These are phyloP conservation scores for Scleromitrula shiraiana DNA, from an alignment of 2,329 filamentous ascomycete species.

Conservation along the genomic window DNA sequence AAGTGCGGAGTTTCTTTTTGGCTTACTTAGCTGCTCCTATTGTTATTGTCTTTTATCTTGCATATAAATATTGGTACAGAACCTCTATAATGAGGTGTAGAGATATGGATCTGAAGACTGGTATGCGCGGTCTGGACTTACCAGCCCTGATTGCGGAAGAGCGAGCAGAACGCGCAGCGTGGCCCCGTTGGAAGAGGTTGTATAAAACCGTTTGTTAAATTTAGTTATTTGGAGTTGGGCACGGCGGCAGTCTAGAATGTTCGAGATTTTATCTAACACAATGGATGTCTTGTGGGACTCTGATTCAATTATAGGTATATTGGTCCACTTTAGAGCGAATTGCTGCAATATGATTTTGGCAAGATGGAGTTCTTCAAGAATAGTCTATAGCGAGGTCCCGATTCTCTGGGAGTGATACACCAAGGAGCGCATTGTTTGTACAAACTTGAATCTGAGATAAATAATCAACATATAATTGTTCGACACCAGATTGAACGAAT, in stretches of 20 bases:
- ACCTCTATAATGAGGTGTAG: slow-evolving; percentile 58
- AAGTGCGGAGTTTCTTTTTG: slow-evolving; percentile 63
- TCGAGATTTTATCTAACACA: not conserved
- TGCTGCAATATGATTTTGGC: too few relatives aligned
- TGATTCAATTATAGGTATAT: too few relatives aligned
- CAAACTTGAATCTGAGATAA: too few relatives aligned
- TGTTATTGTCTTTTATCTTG: slow-evolving; percentile 58
- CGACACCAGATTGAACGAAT: too few relatives aligned
- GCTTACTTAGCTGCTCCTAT: slow-evolving; percentile 64
- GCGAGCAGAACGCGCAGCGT: slow-evolving; percentile 59
- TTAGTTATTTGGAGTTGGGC: not conserved
- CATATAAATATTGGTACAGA: slow-evolving; percentile 67
- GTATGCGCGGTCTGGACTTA: slow-evolving; percentile 77
- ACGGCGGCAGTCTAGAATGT: not conserved
- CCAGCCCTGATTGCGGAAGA: slow-evolving; percentile 73
- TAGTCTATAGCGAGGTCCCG: too few relatives aligned
- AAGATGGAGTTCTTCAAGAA: too few relatives aligned
- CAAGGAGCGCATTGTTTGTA: too few relatives aligned
- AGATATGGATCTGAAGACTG: slow-evolving; percentile 84
- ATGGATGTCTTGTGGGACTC: slow-evolving; percentile 5
- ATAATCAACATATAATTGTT: too few relatives aligned
- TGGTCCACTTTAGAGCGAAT: too few relatives aligned
- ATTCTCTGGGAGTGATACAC: too few relatives aligned
- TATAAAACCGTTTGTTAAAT: slow-evolving; percentile 65
- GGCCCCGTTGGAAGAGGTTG: slow-evolving; percentile 69